These are phyloP conservation scores for Aspergillaceae sp. DNA, from an alignment of 2,329 filamentous ascomycete genomes.

Conservation along the genomic window DNA sequence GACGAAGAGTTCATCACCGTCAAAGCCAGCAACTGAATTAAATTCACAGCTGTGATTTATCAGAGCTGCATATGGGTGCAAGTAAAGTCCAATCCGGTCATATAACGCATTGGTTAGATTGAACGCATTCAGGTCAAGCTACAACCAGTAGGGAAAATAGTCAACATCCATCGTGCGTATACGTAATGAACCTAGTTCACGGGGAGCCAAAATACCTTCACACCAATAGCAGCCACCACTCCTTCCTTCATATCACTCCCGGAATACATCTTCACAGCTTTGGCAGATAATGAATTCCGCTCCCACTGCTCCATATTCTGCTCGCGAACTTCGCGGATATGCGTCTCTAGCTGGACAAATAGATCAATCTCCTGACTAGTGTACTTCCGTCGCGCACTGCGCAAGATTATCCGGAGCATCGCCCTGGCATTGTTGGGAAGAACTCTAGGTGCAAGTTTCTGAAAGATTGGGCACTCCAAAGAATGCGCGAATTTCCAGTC, in stretches of 20 bases:
- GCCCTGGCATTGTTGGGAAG: conserved; percentile 51
- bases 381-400: conserved; percentile 30
- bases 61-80: conserved; percentile 47
- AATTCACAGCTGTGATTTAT: conserved; percentile 57
- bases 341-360: conserved; percentile 40
- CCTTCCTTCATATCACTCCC: conserved; percentile 37
- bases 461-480: conserved; percentile 49
- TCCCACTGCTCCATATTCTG: conserved; percentile 36
- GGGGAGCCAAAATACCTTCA: conserved; percentile 27
- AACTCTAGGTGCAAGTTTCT: conserved; percentile 35
- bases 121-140: conserved; percentile 52
- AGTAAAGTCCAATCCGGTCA: conserved; percentile 51
- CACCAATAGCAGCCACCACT: conserved; percentile 37
- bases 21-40: conserved; percentile 51
- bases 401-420: conserved; percentile 45
- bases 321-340: conserved; percentile 41
- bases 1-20: conserved; percentile 43
- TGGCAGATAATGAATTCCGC: conserved; percentile 45
- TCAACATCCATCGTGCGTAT: background rate
- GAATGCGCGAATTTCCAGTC: conserved; percentile 54
- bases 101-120: conserved; percentile 48
- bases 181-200: too few species aligned
- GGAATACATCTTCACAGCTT: conserved; percentile 48
- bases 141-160: background rate
- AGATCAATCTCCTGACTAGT: conserved; percentile 32